These are phyloP conservation scores for Paramecium sexaurelia DNA, from an alignment of 73 alveolate species.

Conservation along the genomic window DNA sequence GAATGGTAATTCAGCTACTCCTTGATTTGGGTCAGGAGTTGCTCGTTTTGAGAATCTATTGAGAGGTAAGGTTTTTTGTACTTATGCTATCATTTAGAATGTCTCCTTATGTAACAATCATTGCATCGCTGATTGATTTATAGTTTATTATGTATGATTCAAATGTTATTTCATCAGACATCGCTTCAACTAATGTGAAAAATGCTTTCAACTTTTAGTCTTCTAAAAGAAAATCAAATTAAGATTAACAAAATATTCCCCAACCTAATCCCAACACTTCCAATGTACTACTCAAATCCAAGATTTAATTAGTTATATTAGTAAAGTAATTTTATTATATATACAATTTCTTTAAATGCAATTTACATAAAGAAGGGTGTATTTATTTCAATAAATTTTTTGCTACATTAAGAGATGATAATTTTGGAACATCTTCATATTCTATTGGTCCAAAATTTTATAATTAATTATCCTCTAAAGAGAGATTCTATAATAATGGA, in stretches of 20 bases:
- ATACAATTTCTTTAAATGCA: neutral
- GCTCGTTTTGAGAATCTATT: neutral
- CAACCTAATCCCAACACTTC: constrained; percentile 26
- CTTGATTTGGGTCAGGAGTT: neutral
- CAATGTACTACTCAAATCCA: neutral
- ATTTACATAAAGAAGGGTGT: neutral
- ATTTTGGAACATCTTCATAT: neutral
- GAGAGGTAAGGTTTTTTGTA: constrained; percentile 18
- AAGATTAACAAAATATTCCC: constrained; percentile 11
- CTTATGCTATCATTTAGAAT: constrained; percentile 5
- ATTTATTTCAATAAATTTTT: neutral
- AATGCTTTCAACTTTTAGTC: neutral
- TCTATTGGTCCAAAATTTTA: neutral
- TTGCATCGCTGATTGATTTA: neutral
- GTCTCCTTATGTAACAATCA: neutral
- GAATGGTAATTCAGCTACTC: neutral
- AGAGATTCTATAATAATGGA: neutral
- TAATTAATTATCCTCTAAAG: neutral
- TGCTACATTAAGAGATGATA: neutral
- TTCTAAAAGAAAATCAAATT: neutral
- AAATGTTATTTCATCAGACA: constrained; percentile 2
- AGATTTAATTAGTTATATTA: neutral
- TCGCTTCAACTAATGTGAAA: neutral
- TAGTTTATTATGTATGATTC: neutral
- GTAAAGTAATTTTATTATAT: constrained; percentile 7